A percentile compares a stretch with the other conserved stretches of the same genome.
Evolutionary conservation across 139 green algal genomes (phyloP).

Genomic region (Closterium sp.): DNA sequence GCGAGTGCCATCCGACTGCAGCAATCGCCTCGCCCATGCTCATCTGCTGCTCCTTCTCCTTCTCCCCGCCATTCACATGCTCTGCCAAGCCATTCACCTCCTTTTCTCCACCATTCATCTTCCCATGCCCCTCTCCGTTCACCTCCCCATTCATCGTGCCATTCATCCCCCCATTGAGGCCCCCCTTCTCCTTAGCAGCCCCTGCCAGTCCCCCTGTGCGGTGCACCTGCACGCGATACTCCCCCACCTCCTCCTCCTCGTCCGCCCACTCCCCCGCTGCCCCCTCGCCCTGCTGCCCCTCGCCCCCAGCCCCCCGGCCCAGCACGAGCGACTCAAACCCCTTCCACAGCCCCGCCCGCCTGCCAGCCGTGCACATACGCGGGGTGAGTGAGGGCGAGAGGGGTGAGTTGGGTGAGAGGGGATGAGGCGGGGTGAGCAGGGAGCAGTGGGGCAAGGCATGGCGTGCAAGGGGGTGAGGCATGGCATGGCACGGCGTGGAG

Average conservation of each 20-base stretch:
- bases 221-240: neutral
- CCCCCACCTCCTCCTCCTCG: neutral
- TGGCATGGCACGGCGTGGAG: no score
- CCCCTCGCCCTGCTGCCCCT: neutral
- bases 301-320: no score
- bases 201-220: no score
- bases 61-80: neutral
- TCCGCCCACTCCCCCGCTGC: neutral
- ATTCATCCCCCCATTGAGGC: neutral
- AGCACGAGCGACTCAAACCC: neutral
- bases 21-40: neutral
- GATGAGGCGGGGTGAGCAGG: no score
- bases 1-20: neutral
- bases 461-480: no score
- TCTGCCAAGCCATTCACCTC: neutral
- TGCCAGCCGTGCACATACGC: neutral
- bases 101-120: neutral
- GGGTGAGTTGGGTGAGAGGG: no score
- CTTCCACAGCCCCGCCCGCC: neutral
- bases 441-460: no score
- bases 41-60: neutral
- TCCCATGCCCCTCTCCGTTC: neutral
- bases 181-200: neutral
- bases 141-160: neutral
- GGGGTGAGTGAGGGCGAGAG: no score